Evolutionary conservation across 2,329 filamentous ascomycete genomes (phyloP).

Genomic region (Colletotrichum coccodes): DNA sequence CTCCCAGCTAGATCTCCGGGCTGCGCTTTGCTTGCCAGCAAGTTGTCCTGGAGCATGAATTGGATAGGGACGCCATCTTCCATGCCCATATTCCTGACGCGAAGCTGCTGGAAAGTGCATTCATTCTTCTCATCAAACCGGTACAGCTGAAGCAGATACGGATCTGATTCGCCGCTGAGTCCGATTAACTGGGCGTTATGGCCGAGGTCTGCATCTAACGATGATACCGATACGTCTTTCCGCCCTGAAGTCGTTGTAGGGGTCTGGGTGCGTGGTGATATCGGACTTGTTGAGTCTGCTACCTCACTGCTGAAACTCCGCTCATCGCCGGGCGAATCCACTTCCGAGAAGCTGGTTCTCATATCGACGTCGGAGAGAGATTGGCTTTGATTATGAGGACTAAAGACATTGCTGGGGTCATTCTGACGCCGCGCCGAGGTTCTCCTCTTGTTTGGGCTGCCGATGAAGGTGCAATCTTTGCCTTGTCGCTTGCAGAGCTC

Average conservation of each 20-base stretch:
- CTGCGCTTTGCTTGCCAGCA: slow-evolving; percentile 14
- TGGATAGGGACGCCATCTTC: slow-evolving; percentile 15
- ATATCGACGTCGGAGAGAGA: not conserved
- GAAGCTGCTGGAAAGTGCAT: slow-evolving; percentile 21
- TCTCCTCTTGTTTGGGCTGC: slow-evolving; percentile 19
- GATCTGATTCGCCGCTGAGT: slow-evolving; percentile 24
- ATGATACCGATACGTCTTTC: not conserved
- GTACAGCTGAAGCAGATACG: slow-evolving; percentile 14
- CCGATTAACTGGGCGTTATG: slow-evolving; percentile 25
- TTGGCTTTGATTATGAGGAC: not conserved
- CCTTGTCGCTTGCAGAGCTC: slow-evolving; percentile 18
- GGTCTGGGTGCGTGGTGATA: not conserved
- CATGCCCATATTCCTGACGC: slow-evolving; percentile 16
- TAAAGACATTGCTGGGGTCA: not conserved
- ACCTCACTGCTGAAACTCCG: not conserved
- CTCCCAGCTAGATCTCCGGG: not conserved
- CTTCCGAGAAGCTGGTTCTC: not conserved
- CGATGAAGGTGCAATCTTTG: slow-evolving; percentile 23
- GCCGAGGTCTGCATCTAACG: not conserved
- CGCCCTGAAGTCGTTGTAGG: not conserved
- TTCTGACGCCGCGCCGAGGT: not conserved
- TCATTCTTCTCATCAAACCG: slow-evolving; percentile 21
- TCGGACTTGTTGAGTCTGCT: not conserved
- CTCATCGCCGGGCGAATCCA: not conserved
- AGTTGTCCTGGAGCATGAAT: slow-evolving; percentile 27